Evolutionary conservation across 106 monocot genomes (phyloP), one percentile per base, ranked within the genome.

Genomic region (Allium sativum): DNA sequence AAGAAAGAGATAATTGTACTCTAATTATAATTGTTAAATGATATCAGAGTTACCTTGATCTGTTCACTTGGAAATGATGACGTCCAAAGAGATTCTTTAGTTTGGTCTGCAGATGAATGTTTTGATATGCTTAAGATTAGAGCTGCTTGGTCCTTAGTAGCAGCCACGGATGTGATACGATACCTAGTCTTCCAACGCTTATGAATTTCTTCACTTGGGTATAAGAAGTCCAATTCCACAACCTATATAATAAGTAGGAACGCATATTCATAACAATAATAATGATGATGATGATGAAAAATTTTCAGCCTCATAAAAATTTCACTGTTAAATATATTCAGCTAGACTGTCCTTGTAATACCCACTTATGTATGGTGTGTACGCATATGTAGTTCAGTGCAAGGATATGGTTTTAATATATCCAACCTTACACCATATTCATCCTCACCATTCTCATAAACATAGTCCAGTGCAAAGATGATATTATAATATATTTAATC

Each of bases 121-220:
- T 65, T 81, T 14, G 81, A 76, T n/a, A 76, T 68, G 44, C 81
- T 81, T 56, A 81, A 45, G 14, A 81, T 77, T 22, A 81, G 59
- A 18, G 81, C 81, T 61, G 81, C 64, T 61, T 81, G 81, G 60
- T 81, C 81, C n/a, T 54, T 55, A 12, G 72, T 81, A 9, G 76
- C 81, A 42, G 81, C 81, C 72, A 69, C 77, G 31, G 81, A 58
- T 12, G 81, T 81, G 58, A 81, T 81, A 6, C 81, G 68, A 21
- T 66, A 81, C 1, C 81, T 76, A 42, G 31, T 62, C 12, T 81
- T 76, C 81, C 81, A 81, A 6, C 81, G 72, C 60, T 61, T 72
- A 60, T 81, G 81, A 21, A 81, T 81, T 44, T 76, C 81, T 60
- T 81, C 81, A 22, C 81, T 73, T n/a, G 79, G 79, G 67, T 79